Conservation (phyloP, 306 rosid genomes). For the Mucuna pruriens region DNA sequence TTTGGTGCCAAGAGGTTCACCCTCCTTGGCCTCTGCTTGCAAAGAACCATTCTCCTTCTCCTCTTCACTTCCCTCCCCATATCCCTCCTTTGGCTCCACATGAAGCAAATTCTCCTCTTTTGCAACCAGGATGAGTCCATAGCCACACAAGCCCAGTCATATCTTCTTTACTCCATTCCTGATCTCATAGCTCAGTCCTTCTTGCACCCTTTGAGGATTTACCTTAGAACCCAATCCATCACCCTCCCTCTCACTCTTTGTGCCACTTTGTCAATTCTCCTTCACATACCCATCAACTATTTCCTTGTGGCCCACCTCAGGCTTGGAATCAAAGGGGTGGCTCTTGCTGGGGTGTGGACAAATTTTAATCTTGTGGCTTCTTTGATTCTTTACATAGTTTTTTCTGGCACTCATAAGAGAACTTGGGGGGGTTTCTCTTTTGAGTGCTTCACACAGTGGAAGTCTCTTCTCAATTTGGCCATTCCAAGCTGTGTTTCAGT, state of each 20-base stretch:
- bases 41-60: constrained; percentile 71
- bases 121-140: constrained; percentile 78
- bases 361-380: constrained; percentile 74
- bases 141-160: constrained; percentile 73
- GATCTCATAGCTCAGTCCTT: constrained; percentile 88
- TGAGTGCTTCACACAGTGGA: constrained; percentile 69
- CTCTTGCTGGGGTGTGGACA: constrained; percentile 78
- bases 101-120: constrained; percentile 64
- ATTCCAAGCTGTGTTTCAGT: constrained; percentile 91
- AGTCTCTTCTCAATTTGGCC: constrained; percentile 64
- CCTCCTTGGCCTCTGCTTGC: constrained; percentile 77
- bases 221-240: constrained; percentile 81
- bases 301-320: constrained; percentile 60
- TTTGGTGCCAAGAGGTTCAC: constrained; percentile 73
- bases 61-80: constrained; percentile 70
- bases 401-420: constrained; percentile 57
- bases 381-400: constrained; percentile 57
- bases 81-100: constrained; percentile 75
- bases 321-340: constrained; percentile 80
- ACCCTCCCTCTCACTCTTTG: constrained; percentile 85
- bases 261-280: constrained; percentile 65
- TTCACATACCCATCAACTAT: constrained; percentile 80
- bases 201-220: constrained; percentile 83
- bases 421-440: constrained; percentile 75
- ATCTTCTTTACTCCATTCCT: constrained; percentile 80